A percentile compares a stretch with the other conserved stretches of the same genome.
phyloP scores from a whole-genome alignment of 2,329 filamentous ascomycete species.

The Alternaria sp. region DNA sequence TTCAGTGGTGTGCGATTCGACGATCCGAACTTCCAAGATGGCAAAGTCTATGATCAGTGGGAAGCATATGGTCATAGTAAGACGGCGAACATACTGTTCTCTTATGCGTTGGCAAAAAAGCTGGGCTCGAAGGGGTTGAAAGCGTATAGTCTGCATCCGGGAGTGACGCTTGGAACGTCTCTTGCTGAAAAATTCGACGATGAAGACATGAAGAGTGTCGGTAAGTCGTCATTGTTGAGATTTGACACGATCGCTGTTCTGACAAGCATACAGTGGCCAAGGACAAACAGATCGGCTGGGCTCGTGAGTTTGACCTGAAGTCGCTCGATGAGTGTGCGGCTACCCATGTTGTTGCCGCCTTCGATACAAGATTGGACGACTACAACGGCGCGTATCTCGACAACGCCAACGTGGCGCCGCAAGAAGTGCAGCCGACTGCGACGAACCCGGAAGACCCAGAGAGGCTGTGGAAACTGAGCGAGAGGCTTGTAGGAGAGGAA shows the following conservation, averaged over 20 bases:
- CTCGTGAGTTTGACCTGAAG: constrained; percentile 30
- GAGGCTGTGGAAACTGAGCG: constrained; percentile 42
- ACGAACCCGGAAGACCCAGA: constrained; percentile 30
- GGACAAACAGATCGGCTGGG: constrained; percentile 29
- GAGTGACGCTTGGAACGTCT: constrained; percentile 31
- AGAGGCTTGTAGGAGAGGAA: constrained; percentile 37
- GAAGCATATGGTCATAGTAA: constrained; percentile 60
- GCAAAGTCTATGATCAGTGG: constrained; percentile 51
- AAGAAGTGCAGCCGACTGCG: constrained; percentile 25
- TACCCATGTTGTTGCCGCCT: constrained; percentile 41
- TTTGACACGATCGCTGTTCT: not conserved
- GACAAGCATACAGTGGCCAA: constrained; percentile 11
- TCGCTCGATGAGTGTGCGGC: constrained; percentile 36
- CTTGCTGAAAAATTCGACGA: constrained; percentile 26
- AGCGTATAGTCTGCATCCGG: constrained; percentile 41
- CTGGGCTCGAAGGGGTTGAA: constrained; percentile 28
- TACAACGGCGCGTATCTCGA: constrained; percentile 38
- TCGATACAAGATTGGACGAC: constrained; percentile 31
- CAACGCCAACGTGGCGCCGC: constrained; percentile 24
- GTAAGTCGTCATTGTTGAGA: not conserved
- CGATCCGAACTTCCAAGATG: constrained; percentile 51
- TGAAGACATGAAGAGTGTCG: constrained; percentile 28
- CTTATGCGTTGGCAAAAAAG: constrained; percentile 29
- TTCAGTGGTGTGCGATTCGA: constrained; percentile 52
- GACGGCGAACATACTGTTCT: constrained; percentile 55